phyloP scores from a whole-genome alignment of 768 basidiomycete species.

The Inosperma sp. region DNA sequence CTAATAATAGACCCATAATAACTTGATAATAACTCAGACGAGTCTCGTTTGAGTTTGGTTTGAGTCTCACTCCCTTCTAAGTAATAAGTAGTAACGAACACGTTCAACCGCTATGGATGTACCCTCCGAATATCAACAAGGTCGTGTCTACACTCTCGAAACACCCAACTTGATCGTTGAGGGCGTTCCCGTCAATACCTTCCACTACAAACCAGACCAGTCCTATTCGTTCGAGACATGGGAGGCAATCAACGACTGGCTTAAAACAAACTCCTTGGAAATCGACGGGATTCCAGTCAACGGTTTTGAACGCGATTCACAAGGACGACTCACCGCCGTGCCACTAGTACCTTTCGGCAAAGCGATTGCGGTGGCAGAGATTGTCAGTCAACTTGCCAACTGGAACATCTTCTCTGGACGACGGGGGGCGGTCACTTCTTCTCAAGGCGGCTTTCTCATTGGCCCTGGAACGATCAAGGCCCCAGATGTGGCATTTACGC shows the following conservation, averaged over 20 bases:
- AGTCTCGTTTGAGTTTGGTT: too few relatives aligned
- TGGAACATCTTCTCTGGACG: slow-evolving; percentile 1
- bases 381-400: neutral
- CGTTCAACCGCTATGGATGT: too few relatives aligned
- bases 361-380: neutral
- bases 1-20: too few relatives aligned
- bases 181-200: too few relatives aligned
- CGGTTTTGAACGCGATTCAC: neutral
- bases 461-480: neutral
- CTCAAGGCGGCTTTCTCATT: slow-evolving; percentile 1
- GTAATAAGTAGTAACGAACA: too few relatives aligned
- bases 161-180: too few relatives aligned
- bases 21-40: too few relatives aligned
- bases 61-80: too few relatives aligned
- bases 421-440: neutral
- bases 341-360: neutral
- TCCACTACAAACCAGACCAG: too few relatives aligned
- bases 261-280: slow-evolving; percentile 1
- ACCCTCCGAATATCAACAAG: too few relatives aligned
- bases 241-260: slow-evolving; percentile 1
- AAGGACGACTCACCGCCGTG: neutral
- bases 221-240: neutral
- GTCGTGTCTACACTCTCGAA: too few relatives aligned
- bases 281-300: neutral
- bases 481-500: neutral